A percentile compares a stretch with the other conserved stretches of the same genome.
Evolutionary conservation across 139 green algal genomes (phyloP).

Genomic region (Haematococcus sp.): DNA sequence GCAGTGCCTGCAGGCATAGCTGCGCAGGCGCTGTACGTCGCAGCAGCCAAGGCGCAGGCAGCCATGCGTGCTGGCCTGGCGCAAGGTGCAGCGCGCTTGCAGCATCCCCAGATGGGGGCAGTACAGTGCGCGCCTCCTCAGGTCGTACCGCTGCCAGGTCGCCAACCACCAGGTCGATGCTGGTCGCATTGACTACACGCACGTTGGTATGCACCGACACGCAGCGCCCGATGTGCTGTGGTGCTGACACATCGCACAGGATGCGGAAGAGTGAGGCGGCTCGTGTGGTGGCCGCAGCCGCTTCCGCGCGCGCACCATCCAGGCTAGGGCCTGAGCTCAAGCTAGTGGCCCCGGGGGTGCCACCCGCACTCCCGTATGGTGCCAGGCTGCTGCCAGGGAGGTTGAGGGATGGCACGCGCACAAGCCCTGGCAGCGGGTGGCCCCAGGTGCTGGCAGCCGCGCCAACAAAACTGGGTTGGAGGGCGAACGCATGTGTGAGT

Average conservation of each 20-base stretch:
- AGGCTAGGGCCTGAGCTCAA: background rate
- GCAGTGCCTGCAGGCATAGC: background rate
- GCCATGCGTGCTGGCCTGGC: background rate
- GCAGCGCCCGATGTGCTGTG: conserved; percentile 1
- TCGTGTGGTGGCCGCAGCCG: too few species aligned
- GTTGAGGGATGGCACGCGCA: too few species aligned
- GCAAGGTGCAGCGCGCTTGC: background rate
- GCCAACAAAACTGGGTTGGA: background rate
- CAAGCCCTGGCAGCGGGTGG: background rate
- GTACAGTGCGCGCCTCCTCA: too few species aligned
- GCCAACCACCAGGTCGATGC: background rate
- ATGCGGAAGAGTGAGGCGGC: background rate
- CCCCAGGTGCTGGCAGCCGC: background rate
- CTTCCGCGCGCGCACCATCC: too few species aligned
- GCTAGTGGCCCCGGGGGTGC: background rate
- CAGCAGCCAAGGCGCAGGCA: background rate
- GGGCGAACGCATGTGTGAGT: background rate
- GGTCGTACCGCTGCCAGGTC: too few species aligned
- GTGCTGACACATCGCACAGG: conserved; percentile 1
- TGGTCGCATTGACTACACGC: background rate
- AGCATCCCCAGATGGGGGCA: background rate
- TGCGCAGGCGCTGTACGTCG: background rate
- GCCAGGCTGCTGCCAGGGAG: background rate
- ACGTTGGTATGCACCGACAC: conserved; percentile 11
- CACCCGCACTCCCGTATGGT: background rate